Conservation (phyloP, 305 asterid genomes). For the Petunia hybrid region DNA sequence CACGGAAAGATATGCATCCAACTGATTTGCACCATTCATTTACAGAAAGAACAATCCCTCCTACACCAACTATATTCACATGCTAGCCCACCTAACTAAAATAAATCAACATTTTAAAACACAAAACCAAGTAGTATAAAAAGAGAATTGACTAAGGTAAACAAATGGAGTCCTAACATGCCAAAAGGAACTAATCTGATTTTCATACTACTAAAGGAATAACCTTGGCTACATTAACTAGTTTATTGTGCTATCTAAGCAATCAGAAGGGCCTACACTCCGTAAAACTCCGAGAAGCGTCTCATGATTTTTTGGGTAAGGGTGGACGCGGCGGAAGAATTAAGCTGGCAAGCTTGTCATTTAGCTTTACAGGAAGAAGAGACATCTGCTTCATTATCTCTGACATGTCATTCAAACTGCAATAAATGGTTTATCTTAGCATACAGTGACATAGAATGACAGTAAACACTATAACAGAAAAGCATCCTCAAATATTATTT, state of each 20-base stretch:
- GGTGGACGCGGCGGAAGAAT: conserved; percentile 54
- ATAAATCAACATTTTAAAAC: conserved; percentile 25
- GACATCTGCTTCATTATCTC: conserved; percentile 95
- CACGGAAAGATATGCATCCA: not conserved
- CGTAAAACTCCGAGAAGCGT: not conserved
- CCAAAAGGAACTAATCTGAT: conserved; percentile 24
- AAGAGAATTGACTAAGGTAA: not conserved
- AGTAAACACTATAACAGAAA: not conserved
- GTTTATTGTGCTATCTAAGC: conserved; percentile 18
- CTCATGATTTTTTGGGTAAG: conserved; percentile 60
- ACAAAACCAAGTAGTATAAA: not conserved
- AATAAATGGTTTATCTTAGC: conserved; percentile 24
- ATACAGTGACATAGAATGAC: not conserved
- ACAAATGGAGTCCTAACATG: conserved; percentile 28
- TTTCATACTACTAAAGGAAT: conserved; percentile 14
- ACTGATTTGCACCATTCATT: conserved; percentile 24
- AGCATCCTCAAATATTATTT: not conserved
- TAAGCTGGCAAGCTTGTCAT: conserved; percentile 77
- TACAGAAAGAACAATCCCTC: conserved; percentile 25
- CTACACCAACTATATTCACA: conserved; percentile 28
- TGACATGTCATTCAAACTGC: conserved; percentile 75
- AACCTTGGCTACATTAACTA: conserved; percentile 11
- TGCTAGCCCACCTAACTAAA: conserved; percentile 27
- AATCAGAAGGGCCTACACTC: not conserved
- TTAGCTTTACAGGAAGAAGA: conserved; percentile 91